Conservation (phyloP, 371 early-diverging fungal genomes). For the Haplosporangium sp. region DNA sequence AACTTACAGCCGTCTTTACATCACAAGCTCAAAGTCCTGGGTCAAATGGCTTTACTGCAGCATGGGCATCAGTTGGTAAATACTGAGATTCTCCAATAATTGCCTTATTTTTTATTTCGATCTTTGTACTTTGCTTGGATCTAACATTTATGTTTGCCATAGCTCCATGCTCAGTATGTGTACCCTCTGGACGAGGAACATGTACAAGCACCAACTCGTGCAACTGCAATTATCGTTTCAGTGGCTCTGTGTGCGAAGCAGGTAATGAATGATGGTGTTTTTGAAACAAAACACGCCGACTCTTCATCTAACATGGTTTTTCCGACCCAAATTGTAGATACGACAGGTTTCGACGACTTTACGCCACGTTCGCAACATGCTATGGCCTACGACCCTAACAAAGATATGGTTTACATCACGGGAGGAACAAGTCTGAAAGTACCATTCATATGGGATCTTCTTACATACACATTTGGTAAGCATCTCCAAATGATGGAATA, state of each 20-base stretch:
- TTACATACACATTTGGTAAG: slow-evolving; percentile 46
- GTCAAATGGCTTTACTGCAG: slow-evolving; percentile 40
- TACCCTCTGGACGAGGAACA: slow-evolving; percentile 31
- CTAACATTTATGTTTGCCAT: background rate
- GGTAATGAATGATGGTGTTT: slow-evolving; percentile 15
- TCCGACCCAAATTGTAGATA: slow-evolving; percentile 10
- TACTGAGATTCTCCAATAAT: background rate
- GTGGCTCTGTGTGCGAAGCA: slow-evolving; percentile 43
- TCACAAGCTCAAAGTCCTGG: slow-evolving; percentile 34
- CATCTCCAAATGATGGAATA: background rate
- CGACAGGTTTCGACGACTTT: slow-evolving; percentile 48
- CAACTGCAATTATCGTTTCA: slow-evolving; percentile 22
- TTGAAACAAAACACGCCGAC: background rate
- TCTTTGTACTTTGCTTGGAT: background rate
- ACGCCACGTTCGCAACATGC: slow-evolving; percentile 48
- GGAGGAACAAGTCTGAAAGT: slow-evolving; percentile 35
- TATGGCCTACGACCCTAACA: slow-evolving; percentile 43
- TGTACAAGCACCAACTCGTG: slow-evolving; percentile 41
- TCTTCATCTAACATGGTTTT: background rate
- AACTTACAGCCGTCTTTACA: slow-evolving; percentile 46
- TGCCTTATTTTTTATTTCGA: background rate
- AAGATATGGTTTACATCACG: slow-evolving; percentile 53
- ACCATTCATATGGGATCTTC: slow-evolving; percentile 27
- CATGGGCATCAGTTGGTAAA: slow-evolving; percentile 39
- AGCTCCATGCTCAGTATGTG: slow-evolving; percentile 49